phyloP scores from a whole-genome alignment of 1,284 basidiomycete species.

The Ceratobasidium sp. region DNA sequence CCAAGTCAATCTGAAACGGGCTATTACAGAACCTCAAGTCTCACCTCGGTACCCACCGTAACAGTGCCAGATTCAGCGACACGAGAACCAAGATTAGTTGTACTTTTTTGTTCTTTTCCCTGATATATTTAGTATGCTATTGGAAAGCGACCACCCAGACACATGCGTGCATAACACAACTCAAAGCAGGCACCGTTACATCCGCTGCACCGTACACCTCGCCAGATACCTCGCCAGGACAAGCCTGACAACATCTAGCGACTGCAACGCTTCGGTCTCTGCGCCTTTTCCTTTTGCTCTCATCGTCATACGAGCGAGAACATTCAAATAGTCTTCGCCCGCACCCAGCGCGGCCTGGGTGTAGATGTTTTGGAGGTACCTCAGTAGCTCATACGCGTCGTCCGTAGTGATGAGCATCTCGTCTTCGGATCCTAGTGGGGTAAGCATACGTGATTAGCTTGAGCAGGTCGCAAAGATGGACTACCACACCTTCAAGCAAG shows the following conservation, averaged over 20 bases:
- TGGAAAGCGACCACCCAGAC: no score
- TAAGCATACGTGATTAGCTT: background rate
- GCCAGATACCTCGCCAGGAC: conserved; percentile 49
- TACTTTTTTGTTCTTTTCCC: no score
- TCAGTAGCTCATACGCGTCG: conserved; percentile 49
- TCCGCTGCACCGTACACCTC: conserved; percentile 40
- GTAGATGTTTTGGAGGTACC: conserved; percentile 50
- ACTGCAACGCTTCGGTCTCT: conserved; percentile 44
- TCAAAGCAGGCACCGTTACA: background rate
- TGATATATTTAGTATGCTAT: no score
- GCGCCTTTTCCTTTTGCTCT: conserved; percentile 25
- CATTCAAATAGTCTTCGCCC: conserved; percentile 48
- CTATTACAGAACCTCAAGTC: no score
- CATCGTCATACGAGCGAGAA: conserved; percentile 43
- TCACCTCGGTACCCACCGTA: no score
- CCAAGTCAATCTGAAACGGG: no score
- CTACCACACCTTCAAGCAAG: conserved; percentile 47
- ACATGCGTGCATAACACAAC: no score
- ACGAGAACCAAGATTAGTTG: no score
- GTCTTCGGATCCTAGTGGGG: conserved; percentile 45
- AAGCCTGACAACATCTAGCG: conserved; percentile 48
- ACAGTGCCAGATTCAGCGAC: no score
- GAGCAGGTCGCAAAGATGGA: background rate
- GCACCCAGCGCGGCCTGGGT: conserved; percentile 48
- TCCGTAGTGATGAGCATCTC: conserved; percentile 48